Conservation (phyloP, 202 grass and related monocot genomes). For the Zoysia matrella region DNA sequence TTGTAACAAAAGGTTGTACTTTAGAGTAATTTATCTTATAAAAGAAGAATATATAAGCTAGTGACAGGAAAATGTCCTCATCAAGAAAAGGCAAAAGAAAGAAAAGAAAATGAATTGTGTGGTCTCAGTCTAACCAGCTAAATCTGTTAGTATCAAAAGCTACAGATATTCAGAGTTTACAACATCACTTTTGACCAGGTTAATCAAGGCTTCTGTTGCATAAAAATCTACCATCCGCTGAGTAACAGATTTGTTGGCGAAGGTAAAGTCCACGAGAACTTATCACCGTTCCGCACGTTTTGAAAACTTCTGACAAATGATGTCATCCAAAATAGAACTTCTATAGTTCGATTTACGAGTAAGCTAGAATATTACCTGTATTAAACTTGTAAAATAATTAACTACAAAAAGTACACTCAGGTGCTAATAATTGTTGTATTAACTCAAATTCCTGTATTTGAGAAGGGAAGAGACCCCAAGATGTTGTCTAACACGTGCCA, state of each 20-base stretch:
- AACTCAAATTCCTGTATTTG: not conserved
- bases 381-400: not conserved
- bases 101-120: not conserved
- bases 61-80: slow-evolving; percentile 12
- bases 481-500: not conserved
- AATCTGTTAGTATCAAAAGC: slow-evolving; percentile 23
- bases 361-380: too few species aligned
- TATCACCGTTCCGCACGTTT: slow-evolving; percentile 5
- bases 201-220: not conserved
- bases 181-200: slow-evolving; percentile 28
- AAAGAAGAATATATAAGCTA: slow-evolving; percentile 11
- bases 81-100: not conserved
- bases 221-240: slow-evolving; percentile 3
- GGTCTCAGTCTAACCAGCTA: slow-evolving; percentile 29
- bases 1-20: not conserved
- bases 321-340: not conserved
- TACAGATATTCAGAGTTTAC: slow-evolving; percentile 16
- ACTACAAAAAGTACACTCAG: not conserved
- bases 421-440: not conserved
- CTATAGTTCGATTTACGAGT: not conserved
- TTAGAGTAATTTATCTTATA: slow-evolving; percentile 16
- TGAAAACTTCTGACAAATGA: not conserved
- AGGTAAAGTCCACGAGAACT: slow-evolving; percentile 21
- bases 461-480: not conserved
- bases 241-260: slow-evolving; percentile 14